phyloP scores from a whole-genome alignment of 345 rosid genomes.

The Ceriops zippeliana region DNA sequence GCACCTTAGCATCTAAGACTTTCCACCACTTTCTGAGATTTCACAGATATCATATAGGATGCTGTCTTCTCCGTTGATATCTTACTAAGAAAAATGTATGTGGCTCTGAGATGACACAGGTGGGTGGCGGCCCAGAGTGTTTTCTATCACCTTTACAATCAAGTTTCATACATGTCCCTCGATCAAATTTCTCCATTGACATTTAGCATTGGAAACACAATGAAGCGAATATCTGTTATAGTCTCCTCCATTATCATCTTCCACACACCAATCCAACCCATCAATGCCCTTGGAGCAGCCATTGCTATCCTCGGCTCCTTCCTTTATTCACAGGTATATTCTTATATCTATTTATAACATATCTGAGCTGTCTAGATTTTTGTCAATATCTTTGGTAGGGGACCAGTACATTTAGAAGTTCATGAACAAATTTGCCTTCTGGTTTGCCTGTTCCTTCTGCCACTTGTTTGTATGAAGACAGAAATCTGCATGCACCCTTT shows the following conservation, averaged over 20 bases:
- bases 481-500: slow-evolving; percentile 18
- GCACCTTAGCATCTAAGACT: neutral
- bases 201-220: slow-evolving; percentile 91
- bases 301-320: slow-evolving; percentile 93
- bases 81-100: slow-evolving; percentile 12
- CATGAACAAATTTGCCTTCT: slow-evolving; percentile 9
- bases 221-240: slow-evolving; percentile 95
- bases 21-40: neutral
- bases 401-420: slow-evolving; percentile 4
- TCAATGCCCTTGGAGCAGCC: slow-evolving; percentile 95
- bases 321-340: slow-evolving; percentile 89
- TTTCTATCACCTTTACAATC: slow-evolving; percentile 97
- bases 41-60: neutral
- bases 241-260: slow-evolving; percentile 97
- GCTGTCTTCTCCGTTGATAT: neutral
- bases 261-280: slow-evolving; percentile 91
- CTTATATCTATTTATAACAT: slow-evolving; percentile 4
- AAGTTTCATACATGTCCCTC: slow-evolving; percentile 98
- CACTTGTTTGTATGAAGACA: slow-evolving; percentile 23
- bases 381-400: neutral
- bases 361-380: neutral
- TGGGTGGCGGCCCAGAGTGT: slow-evolving; percentile 97
- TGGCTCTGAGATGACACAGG: slow-evolving; percentile 43
- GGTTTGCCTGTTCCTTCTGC: neutral
- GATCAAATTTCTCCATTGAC: slow-evolving; percentile 95